Evolutionary conservation across 805 yeast genomes (phyloP), one percentile per base, ranked within the genome.

Genomic region (Debaryomyces tyrocola): DNA sequence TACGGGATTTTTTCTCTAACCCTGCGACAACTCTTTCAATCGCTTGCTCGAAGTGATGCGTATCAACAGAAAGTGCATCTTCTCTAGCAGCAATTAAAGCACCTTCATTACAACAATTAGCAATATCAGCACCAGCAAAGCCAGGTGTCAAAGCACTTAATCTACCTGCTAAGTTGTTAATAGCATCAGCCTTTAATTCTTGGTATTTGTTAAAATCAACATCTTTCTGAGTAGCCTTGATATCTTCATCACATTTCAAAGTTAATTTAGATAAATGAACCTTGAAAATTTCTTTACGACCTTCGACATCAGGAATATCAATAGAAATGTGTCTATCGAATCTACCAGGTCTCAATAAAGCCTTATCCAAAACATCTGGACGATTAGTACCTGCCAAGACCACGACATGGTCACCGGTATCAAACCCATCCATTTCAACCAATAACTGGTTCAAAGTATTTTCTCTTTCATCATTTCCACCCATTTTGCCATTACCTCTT

Each of bases 361-460:
- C 97, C 50, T 86, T 82, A 66, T 91, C 97, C 55, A 91, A 75
- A 42, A 90, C 88, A 65, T 91, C 97, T 0, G 95, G 86, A 62
- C 97, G 81, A 66, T 91, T 91, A 1, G 97, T 91, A 74, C 97
- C 97, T 0, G 97, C 97, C 42, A 91, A 74, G 5, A 91, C 96
- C 40, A 91, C 96, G 44, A 91, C 90, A 61, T 91, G 96, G 61
- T 91, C 96, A 34, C 84, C 71, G n/a, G 87, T 77, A 29, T 83
- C 84, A 61, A 91, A 91, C 5, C 97, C 97, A 69, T 91, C 97
- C 96, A 91, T 89, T 66, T 91, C 97, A 37, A 91, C 97, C 52
- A 91, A 76, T 46, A 91, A 75, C 73, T 91, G 97, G 71, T 91
- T 91, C 60, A 91, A 78, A 0, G 97, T 91, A 39, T 90, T 86